phyloP scores from a whole-genome alignment of 306 rosid genomes.

The Vigna unguiculata region DNA sequence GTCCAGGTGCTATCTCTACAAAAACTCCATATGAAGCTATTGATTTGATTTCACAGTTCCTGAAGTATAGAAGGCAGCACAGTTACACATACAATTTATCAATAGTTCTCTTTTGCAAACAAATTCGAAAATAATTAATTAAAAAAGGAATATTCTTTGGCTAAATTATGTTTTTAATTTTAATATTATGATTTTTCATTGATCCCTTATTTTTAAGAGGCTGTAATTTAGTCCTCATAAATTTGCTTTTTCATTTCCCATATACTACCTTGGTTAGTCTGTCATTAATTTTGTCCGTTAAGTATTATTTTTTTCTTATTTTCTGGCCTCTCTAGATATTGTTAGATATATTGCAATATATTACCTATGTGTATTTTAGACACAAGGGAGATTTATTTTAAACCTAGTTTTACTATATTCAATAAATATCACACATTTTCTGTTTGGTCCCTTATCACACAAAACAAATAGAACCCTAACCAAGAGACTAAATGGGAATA shows the following conservation, averaged over 20 bases:
- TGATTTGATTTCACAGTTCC: constrained; percentile 92
- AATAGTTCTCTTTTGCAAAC: constrained; percentile 24
- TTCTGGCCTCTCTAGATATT: background rate
- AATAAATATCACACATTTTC: background rate
- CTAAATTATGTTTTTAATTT: background rate
- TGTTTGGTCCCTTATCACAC: background rate
- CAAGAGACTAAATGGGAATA: background rate
- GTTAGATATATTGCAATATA: too few relatives aligned
- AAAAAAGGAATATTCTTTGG: background rate
- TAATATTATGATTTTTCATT: background rate
- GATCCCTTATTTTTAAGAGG: background rate
- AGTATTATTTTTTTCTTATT: background rate
- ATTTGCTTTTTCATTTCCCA: background rate
- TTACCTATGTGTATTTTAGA: too few relatives aligned
- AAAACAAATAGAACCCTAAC: constrained; percentile 8
- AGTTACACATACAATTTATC: constrained; percentile 3
- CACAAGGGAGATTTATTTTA: too few relatives aligned
- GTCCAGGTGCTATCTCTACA: constrained; percentile 96
- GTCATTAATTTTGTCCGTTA: background rate
- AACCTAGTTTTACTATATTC: too few relatives aligned
- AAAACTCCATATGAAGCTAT: constrained; percentile 83
- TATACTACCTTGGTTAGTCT: background rate
- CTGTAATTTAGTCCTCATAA: background rate
- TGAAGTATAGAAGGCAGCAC: constrained; percentile 43
- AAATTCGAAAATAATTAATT: background rate